These are phyloP conservation scores for Penicillium oxalicum DNA, from an alignment of 2,329 filamentous ascomycete genomes.

Conservation along the genomic window DNA sequence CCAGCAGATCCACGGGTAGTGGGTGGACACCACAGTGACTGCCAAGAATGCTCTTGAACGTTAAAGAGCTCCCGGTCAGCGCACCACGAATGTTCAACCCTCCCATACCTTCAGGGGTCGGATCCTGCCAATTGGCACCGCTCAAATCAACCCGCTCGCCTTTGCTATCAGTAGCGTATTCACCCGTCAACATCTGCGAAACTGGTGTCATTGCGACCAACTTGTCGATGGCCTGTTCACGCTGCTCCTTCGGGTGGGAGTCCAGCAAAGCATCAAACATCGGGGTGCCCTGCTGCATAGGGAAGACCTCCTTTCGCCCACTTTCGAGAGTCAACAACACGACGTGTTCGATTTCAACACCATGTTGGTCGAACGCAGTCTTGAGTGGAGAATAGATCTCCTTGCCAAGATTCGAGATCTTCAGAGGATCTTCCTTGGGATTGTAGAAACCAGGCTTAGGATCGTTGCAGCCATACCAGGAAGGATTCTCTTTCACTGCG, in stretches of 20 bases:
- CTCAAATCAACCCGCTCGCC: conserved; percentile 19
- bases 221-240: conserved; percentile 22
- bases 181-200: conserved; percentile 34
- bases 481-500: conserved; percentile 14
- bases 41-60: conserved; percentile 35
- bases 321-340: conserved; percentile 38
- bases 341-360: conserved; percentile 35
- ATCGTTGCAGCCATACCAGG: conserved; percentile 14
- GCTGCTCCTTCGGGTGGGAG: conserved; percentile 20
- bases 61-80: conserved; percentile 35
- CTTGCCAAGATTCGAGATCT: conserved; percentile 33
- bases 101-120: conserved; percentile 20
- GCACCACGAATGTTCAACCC: conserved; percentile 36
- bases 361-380: conserved; percentile 23
- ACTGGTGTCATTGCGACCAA: conserved; percentile 26
- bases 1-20: conserved; percentile 37
- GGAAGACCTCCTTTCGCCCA: conserved; percentile 38
- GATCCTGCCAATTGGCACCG: conserved; percentile 17
- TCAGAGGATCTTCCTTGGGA: conserved; percentile 31
- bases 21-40: conserved; percentile 39
- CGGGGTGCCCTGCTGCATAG: conserved; percentile 30
- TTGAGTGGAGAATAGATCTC: conserved; percentile 28
- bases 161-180: conserved; percentile 28
- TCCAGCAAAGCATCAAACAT: conserved; percentile 31
- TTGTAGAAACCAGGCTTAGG: conserved; percentile 25